Percentiles rank a stretch among this genome's conserved stretches.
phyloP scores from a whole-genome alignment of 768 basidiomycete genomes.

The Collybia sordida region DNA sequence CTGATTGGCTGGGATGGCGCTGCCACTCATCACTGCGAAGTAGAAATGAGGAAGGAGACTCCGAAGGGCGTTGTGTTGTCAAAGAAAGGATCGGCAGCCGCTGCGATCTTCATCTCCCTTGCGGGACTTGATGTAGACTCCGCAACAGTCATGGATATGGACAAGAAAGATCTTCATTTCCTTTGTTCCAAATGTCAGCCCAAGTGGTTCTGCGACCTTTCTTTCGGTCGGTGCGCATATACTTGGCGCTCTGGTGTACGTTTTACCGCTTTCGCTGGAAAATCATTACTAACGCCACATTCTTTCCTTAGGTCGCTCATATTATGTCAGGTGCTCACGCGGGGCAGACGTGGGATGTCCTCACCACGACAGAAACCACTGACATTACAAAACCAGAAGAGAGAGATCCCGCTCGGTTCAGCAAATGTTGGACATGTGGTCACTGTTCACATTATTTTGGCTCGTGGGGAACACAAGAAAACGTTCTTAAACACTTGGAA shows the following conservation, averaged over 20 bases:
- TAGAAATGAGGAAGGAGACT: not conserved
- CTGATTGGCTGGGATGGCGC: slow-evolving; percentile 11
- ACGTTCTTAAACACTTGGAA: not conserved
- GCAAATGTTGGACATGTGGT: slow-evolving; percentile 6
- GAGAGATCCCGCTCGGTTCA: not conserved
- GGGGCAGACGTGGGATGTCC: not conserved
- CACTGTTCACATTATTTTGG: slow-evolving; percentile 4
- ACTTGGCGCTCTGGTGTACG: slow-evolving; percentile 14
- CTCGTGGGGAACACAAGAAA: not conserved
- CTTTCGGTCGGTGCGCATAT: not conserved
- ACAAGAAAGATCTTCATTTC: not conserved
- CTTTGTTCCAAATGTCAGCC: slow-evolving; percentile 2
- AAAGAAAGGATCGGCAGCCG: not conserved
- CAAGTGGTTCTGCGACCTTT: too few relatives aligned
- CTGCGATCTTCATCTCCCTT: slow-evolving; percentile 4
- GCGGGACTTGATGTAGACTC: slow-evolving; percentile 3
- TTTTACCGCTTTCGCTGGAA: not conserved
- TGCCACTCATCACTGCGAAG: slow-evolving; percentile 1
- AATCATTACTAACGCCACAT: not conserved
- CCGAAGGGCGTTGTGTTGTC: not conserved
- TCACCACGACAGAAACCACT: not conserved
- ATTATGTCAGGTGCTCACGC: not conserved
- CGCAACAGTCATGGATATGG: slow-evolving; percentile 10
- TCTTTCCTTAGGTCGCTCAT: slow-evolving; percentile 4
- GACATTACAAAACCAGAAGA: not conserved